Percentiles rank a stretch among this genome's conserved stretches.
These are phyloP conservation scores for Saturnispora mendoncae DNA, from an alignment of 805 yeast genomes.

Conservation along the genomic window DNA sequence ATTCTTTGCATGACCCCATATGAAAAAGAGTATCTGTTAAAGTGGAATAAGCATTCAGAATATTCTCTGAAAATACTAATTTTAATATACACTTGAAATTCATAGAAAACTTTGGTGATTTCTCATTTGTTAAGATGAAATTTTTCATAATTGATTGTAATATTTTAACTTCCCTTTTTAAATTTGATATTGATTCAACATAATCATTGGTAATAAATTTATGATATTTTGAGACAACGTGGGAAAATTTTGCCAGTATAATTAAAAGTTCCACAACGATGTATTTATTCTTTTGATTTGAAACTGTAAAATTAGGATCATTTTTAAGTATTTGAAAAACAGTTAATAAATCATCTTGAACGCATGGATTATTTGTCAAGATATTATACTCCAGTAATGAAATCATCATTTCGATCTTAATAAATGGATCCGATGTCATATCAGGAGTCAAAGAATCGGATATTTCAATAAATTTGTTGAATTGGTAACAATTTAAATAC, in stretches of 20 bases:
- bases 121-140: conserved; percentile 16
- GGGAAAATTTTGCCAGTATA: conserved; percentile 31
- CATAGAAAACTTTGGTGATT: conserved; percentile 16
- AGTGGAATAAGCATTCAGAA: conserved; percentile 32
- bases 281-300: conserved; percentile 16
- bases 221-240: conserved; percentile 24
- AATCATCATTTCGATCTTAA: conserved; percentile 4
- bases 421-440: neutral
- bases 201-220: conserved; percentile 16
- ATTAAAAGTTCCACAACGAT: conserved; percentile 17
- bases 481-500: conserved; percentile 1
- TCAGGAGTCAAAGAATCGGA: neutral
- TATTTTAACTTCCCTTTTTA: conserved; percentile 43
- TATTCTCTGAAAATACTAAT: conserved; percentile 29
- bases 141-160: conserved; percentile 45
- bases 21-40: conserved; percentile 35
- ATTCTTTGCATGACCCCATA: conserved; percentile 52
- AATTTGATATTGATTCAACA: conserved; percentile 30
- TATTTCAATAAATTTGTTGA: neutral
- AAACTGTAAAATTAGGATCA: neutral
- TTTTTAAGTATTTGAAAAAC: neutral
- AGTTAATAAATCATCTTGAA: neutral
- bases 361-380: neutral
- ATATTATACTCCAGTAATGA: conserved; percentile 6
- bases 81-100: conserved; percentile 22